Conservation (phyloP, 2,329 filamentous ascomycete genomes). For the Epichloe gansuensis region DNA sequence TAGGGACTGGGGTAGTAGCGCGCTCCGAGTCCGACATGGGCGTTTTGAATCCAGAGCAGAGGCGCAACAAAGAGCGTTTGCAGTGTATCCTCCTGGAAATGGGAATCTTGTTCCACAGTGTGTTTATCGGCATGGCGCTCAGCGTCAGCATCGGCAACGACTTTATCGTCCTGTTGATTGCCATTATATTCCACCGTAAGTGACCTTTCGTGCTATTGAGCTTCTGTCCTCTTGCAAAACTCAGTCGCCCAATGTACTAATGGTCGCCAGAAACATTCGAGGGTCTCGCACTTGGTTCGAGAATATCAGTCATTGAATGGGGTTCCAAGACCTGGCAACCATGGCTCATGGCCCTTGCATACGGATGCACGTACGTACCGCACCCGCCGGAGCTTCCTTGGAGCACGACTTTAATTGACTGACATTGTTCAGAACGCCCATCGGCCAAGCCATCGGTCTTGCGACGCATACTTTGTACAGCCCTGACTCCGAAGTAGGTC, state of each 20-base stretch:
- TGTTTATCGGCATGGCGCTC: slow-evolving; percentile 77
- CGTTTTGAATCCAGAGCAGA: slow-evolving; percentile 36
- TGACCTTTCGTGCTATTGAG: not conserved
- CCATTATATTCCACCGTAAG: slow-evolving; percentile 58
- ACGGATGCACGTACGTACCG: slow-evolving; percentile 31
- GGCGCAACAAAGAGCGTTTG: slow-evolving; percentile 51
- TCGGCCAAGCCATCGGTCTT: slow-evolving; percentile 62
- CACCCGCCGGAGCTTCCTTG: not conserved
- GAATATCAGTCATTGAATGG: slow-evolving; percentile 45
- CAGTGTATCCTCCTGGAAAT: slow-evolving; percentile 70
- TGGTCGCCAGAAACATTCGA: slow-evolving; percentile 25
- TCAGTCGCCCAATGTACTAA: not conserved
- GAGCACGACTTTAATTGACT: not conserved
- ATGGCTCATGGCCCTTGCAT: slow-evolving; percentile 44
- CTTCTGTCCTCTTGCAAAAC: not conserved
- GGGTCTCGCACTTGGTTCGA: slow-evolving; percentile 50
- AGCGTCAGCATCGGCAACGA: slow-evolving; percentile 64
- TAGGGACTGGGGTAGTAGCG: not conserved
- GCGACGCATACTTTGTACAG: slow-evolving; percentile 58
- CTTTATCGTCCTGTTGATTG: slow-evolving; percentile 67
- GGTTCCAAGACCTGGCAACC: slow-evolving; percentile 29
- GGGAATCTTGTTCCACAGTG: slow-evolving; percentile 49
- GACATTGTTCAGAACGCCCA: slow-evolving; percentile 33
- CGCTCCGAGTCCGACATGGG: slow-evolving; percentile 1
- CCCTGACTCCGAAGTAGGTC: slow-evolving; percentile 49